A percentile compares a stretch with the other conserved stretches of the same genome.
These are phyloP conservation scores for Kandelia obovata DNA, from an alignment of 345 rosid genomes.

Conservation along the genomic window DNA sequence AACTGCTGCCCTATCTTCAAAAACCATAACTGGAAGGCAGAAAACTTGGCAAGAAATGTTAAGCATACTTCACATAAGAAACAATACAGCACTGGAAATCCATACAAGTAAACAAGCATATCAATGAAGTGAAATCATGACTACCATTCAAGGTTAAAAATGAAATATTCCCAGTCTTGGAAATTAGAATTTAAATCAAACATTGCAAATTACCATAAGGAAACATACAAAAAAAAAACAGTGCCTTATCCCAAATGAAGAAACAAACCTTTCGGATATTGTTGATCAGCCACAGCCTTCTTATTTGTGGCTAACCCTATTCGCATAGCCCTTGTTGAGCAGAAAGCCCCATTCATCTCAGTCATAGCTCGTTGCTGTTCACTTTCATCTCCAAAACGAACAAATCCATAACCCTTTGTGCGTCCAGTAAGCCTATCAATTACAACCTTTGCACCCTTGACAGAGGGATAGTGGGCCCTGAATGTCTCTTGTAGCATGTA, in stretches of 20 bases:
- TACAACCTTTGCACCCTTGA: constrained; percentile 88
- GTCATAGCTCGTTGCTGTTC: constrained; percentile 84
- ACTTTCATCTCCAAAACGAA: constrained; percentile 73
- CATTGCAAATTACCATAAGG: background rate
- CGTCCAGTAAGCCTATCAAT: constrained; percentile 86
- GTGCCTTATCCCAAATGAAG: background rate
- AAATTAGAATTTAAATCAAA: background rate
- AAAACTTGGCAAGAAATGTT: constrained; percentile 14
- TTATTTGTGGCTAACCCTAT: constrained; percentile 76
- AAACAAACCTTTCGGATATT: constrained; percentile 55
- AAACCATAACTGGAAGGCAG: constrained; percentile 34
- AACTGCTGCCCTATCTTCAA: constrained; percentile 44
- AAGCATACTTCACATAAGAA: constrained; percentile 7
- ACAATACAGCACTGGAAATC: too few relatives aligned
- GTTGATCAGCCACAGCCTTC: constrained; percentile 55
- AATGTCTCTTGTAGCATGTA: constrained; percentile 82
- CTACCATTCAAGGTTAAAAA: background rate
- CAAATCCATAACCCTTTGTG: constrained; percentile 88
- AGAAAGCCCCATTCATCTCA: constrained; percentile 87
- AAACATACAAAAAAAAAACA: too few relatives aligned
- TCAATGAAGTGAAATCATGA: background rate
- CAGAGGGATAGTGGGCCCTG: constrained; percentile 58
- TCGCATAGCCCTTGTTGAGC: constrained; percentile 92
- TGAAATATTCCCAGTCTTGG: background rate
- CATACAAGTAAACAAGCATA: background rate